Conservation (phyloP, 2,329 filamentous ascomycete species). For the Pyrenophora tritici-repentis region DNA sequence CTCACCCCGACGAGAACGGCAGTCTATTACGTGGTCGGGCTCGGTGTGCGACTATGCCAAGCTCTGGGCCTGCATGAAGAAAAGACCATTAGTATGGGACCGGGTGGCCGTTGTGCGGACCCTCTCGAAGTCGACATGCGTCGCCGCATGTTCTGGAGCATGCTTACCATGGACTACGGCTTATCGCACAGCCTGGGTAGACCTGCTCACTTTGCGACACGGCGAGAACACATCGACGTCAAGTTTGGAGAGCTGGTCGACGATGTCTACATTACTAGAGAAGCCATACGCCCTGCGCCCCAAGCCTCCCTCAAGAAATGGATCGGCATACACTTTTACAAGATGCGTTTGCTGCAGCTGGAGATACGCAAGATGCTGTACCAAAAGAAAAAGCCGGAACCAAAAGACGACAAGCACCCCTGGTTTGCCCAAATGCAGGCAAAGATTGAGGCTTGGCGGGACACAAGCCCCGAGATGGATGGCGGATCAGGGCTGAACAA, state of each 20-base stretch:
- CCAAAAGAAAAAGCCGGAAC: conserved; percentile 77
- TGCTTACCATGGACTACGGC: conserved; percentile 85
- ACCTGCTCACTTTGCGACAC: conserved; percentile 81
- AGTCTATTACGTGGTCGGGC: conserved; percentile 89
- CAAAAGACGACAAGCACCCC: conserved; percentile 77
- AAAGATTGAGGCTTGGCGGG: conserved; percentile 80
- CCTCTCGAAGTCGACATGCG: conserved; percentile 86
- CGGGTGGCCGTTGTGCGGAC: conserved; percentile 65
- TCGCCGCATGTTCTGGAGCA: conserved; percentile 83
- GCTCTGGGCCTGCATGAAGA: conserved; percentile 87
- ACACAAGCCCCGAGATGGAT: conserved; percentile 73
- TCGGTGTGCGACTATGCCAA: conserved; percentile 86
- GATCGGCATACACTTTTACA: conserved; percentile 89
- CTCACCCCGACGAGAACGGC: conserved; percentile 90
- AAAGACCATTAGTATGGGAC: conserved; percentile 75
- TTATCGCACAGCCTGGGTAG: conserved; percentile 86
- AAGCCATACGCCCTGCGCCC: conserved; percentile 72
- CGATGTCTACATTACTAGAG: conserved; percentile 79
- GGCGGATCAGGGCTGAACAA: conserved; percentile 74
- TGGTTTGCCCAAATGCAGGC: conserved; percentile 84
- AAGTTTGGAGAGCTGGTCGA: conserved; percentile 81
- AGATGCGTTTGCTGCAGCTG: conserved; percentile 84
- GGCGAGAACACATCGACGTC: conserved; percentile 82
- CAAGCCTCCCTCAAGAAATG: conserved; percentile 81
- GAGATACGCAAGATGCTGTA: conserved; percentile 88